phyloP scores from a whole-genome alignment of 1,284 basidiomycete genomes.

The Porodaedalea pini region DNA sequence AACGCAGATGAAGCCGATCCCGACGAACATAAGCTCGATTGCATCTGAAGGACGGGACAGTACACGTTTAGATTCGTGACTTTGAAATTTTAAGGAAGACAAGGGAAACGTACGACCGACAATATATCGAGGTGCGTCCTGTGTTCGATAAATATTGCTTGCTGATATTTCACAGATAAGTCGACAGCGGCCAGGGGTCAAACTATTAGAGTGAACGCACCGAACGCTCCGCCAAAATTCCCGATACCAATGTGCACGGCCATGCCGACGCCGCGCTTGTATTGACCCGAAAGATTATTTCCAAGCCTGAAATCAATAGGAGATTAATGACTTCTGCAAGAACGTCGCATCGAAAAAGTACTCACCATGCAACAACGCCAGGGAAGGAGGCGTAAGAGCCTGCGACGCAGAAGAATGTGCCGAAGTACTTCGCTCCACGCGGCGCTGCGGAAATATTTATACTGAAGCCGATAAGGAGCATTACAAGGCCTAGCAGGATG shows the following conservation, averaged over 20 bases:
- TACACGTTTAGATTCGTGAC: neutral
- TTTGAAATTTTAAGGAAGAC: neutral
- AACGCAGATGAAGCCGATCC: slow-evolving; percentile 53
- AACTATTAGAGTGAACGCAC: neutral
- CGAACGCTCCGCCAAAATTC: neutral
- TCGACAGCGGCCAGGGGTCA: slow-evolving; percentile 36
- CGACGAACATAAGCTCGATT: slow-evolving; percentile 63
- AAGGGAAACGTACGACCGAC: slow-evolving; percentile 42
- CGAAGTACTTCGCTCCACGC: slow-evolving; percentile 61
- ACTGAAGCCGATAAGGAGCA: slow-evolving; percentile 56
- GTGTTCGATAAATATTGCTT: slow-evolving; percentile 55
- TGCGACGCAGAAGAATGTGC: slow-evolving; percentile 58
- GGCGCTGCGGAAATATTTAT: slow-evolving; percentile 59
- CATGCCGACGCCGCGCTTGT: slow-evolving; percentile 63
- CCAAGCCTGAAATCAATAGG: slow-evolving; percentile 44
- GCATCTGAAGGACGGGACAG: slow-evolving; percentile 40
- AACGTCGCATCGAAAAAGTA: neutral
- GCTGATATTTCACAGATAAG: slow-evolving; percentile 36
- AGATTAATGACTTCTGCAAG: neutral
- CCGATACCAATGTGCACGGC: slow-evolving; percentile 55
- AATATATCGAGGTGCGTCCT: slow-evolving; percentile 57
- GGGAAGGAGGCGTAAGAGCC: slow-evolving; percentile 62
- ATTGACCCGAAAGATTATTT: slow-evolving; percentile 61
- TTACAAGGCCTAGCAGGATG: slow-evolving; percentile 50
- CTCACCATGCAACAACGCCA: slow-evolving; percentile 63